Conservation (phyloP, 495 filamentous ascomycete species). For the Letharia lupina region DNA sequence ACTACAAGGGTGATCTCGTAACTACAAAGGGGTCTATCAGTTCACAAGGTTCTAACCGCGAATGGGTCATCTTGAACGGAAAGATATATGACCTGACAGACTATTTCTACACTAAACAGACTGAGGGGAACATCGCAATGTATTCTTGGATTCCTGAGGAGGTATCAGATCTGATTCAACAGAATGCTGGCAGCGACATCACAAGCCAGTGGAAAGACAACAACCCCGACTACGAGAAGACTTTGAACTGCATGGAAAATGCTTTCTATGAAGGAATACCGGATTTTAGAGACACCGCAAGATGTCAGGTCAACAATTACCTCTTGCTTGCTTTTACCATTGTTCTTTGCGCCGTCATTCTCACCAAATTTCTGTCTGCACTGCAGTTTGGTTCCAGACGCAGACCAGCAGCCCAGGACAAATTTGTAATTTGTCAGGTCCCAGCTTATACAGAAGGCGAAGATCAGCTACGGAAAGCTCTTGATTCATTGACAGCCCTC, state of each 20-base stretch:
- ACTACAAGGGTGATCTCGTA: constrained; percentile 81
- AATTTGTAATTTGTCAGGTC: constrained; percentile 97
- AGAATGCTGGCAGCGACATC: constrained; percentile 72
- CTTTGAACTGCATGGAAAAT: constrained; percentile 70
- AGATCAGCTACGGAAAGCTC: constrained; percentile 80
- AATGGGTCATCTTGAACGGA: constrained; percentile 70
- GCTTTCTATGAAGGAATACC: constrained; percentile 73
- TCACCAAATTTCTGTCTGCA: constrained; percentile 86
- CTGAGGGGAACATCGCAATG: constrained; percentile 37
- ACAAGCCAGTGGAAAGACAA: constrained; percentile 53
- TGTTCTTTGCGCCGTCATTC: constrained; percentile 68
- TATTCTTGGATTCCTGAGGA: constrained; percentile 62
- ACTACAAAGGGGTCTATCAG: constrained; percentile 46
- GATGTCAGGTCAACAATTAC: constrained; percentile 86
- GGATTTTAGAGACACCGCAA: constrained; percentile 71
- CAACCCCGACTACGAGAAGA: constrained; percentile 42
- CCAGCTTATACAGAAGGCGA: constrained; percentile 98
- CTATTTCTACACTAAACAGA: constrained; percentile 66
- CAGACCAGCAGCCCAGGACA: constrained; percentile 84
- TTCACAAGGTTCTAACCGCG: constrained; percentile 56
- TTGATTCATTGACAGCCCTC: constrained; percentile 88
- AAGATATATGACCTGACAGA: constrained; percentile 83
- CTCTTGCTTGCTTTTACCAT: constrained; percentile 80
- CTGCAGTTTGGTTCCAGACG: constrained; percentile 90
- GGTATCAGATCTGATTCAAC: constrained; percentile 56